Percentiles rank a stretch among this genome's conserved stretches.
Evolutionary conservation across 2,329 filamentous ascomycete genomes (phyloP).

Genomic region (Nothophaeocryptopus gaeumannii): DNA sequence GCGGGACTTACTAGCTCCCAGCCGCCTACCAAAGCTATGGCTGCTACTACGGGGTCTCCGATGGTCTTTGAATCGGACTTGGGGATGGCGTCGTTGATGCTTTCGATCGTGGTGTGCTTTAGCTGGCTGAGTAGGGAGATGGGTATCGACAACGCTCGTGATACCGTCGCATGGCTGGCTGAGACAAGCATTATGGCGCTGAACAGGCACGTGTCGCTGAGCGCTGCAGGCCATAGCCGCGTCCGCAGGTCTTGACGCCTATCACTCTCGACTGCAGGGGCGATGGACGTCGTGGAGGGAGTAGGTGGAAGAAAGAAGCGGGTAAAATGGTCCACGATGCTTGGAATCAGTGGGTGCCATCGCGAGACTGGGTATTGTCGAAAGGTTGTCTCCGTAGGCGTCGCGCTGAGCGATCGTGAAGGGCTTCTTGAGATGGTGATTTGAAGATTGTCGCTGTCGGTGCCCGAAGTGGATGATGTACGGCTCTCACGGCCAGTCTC

Average conservation of each 20-base stretch:
- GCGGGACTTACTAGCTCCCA: constrained; percentile 23
- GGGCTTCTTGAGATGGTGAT: constrained; percentile 8
- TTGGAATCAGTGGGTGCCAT: constrained; percentile 20
- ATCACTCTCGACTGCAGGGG: not conserved
- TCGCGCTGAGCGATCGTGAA: constrained; percentile 11
- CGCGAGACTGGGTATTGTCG: constrained; percentile 15
- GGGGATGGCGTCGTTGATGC: constrained; percentile 19
- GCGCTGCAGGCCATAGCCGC: constrained; percentile 20
- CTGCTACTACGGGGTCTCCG: constrained; percentile 19
- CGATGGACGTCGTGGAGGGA: not conserved
- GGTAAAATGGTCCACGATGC: constrained; percentile 18
- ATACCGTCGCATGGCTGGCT: constrained; percentile 21
- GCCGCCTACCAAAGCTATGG: constrained; percentile 20
- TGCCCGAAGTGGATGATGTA: constrained; percentile 14
- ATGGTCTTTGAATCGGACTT: constrained; percentile 7
- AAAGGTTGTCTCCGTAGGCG: constrained; percentile 14
- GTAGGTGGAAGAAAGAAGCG: constrained; percentile 16
- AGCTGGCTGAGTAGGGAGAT: constrained; percentile 16
- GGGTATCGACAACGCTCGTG: constrained; percentile 14
- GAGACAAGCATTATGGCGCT: constrained; percentile 20
- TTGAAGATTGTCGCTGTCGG: constrained; percentile 5
- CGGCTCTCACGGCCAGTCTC: constrained; percentile 13
- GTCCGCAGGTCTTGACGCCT: constrained; percentile 19
- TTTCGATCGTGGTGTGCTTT: constrained; percentile 20
- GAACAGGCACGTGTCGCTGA: constrained; percentile 19